Evolutionary conservation across 176 grass and related monocot species (phyloP).

Genomic region (Aegilops tauschii): DNA sequence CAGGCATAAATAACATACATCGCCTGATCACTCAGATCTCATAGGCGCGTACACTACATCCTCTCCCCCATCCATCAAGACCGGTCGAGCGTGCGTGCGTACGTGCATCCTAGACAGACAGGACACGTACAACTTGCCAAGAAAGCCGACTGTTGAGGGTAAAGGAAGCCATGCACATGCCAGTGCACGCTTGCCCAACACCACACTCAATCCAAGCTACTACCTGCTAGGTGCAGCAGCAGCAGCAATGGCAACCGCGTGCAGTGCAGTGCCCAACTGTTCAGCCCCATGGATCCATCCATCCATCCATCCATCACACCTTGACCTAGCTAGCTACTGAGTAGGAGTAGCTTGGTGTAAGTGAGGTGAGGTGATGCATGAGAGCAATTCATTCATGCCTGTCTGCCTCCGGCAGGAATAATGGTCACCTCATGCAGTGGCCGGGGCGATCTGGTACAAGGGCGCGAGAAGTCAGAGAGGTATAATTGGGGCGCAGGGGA

Average conservation of each 20-base stretch:
- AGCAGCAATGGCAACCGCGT: conserved; percentile 24
- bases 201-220: conserved; percentile 42
- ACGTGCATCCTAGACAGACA: not conserved
- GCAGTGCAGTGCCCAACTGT: conserved; percentile 41
- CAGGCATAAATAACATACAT: not conserved
- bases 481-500: conserved; percentile 13
- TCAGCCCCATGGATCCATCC: conserved; percentile 17
- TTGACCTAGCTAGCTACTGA: conserved; percentile 21
- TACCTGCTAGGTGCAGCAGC: not conserved
- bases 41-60: too few species aligned
- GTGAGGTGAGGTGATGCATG: not conserved
- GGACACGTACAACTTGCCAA: conserved; percentile 53
- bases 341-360: too few species aligned
- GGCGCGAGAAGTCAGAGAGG: not conserved
- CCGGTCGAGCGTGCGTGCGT: not conserved
- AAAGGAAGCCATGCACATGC: conserved; percentile 37
- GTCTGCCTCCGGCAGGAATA: conserved; percentile 30
- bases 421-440: conserved; percentile 27
- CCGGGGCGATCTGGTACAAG: not conserved
- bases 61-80: conserved; percentile 33
- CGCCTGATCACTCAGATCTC: not conserved
- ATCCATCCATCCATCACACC: conserved; percentile 28
- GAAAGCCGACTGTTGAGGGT: conserved; percentile 44
- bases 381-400: not conserved
- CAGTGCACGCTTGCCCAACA: conserved; percentile 49